A percentile compares a stretch with the other conserved stretches of the same genome.
Evolutionary conservation across 257 asterid genomes (phyloP).

Genomic region (Solanum dulcamara): DNA sequence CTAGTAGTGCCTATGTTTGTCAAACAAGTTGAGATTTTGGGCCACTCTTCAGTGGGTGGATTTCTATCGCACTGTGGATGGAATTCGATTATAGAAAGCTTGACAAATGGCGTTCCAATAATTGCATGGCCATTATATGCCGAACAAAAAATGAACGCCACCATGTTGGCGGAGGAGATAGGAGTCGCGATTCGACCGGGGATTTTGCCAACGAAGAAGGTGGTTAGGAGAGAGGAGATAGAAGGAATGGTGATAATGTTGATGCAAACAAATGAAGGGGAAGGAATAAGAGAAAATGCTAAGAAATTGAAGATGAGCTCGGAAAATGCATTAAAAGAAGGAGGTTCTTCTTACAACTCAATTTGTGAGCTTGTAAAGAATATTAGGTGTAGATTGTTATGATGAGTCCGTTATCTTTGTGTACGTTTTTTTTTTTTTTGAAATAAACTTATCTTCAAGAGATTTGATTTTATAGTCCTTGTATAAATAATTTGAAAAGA

Average conservation of each 20-base stretch:
- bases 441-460: too few species aligned
- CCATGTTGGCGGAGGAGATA: not conserved
- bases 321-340: not conserved
- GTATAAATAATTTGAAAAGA: too few species aligned
- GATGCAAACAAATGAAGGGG: not conserved
- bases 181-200: not conserved
- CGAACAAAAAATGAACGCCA: not conserved
- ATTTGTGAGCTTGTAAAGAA: not conserved
- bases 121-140: not conserved
- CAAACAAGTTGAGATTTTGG: not conserved
- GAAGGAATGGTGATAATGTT: not conserved
- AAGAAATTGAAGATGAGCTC: not conserved
- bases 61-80: not conserved
- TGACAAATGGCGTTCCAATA: not conserved
- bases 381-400: not conserved
- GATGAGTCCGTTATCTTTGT: not conserved
- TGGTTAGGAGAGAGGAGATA: not conserved
- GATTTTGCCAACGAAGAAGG: not conserved
- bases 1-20: not conserved
- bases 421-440: too few species aligned
- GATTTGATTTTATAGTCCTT: too few species aligned
- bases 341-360: slow-evolving; percentile 6
- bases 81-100: not conserved
- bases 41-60: not conserved
- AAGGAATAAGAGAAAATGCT: not conserved